A percentile compares a stretch with the other conserved stretches of the same genome.
Conservation (phyloP, 352 stramenopile species). For the Thalassiosira livingstoniorum region DNA sequence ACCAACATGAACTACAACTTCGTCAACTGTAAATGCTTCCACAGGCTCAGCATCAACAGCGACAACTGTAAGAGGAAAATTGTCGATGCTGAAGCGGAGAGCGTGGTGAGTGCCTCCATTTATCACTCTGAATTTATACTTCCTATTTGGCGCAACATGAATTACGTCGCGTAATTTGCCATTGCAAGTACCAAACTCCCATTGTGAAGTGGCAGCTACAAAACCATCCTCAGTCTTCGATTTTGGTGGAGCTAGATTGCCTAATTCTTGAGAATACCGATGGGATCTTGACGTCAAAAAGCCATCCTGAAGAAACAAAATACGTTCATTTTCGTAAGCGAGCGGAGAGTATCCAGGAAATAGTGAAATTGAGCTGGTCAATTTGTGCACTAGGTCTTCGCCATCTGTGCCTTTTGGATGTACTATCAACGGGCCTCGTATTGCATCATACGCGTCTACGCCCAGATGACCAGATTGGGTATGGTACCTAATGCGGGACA, state of each 20-base stretch:
- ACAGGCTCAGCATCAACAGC: constrained; percentile 35
- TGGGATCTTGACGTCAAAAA: not conserved
- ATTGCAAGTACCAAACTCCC: constrained; percentile 44
- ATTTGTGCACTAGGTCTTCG: constrained; percentile 17
- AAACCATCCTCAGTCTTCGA: constrained; percentile 35
- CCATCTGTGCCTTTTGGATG: constrained; percentile 23
- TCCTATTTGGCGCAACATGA: constrained; percentile 16
- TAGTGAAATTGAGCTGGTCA: constrained; percentile 1
- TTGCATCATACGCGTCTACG: constrained; percentile 20
- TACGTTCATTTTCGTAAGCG: constrained; percentile 31
- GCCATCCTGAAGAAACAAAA: constrained; percentile 39
- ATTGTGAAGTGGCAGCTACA: constrained; percentile 8
- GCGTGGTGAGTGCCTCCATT: constrained; percentile 31
- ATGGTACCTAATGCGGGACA: not conserved
- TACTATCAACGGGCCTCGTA: constrained; percentile 31
- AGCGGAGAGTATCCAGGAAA: not conserved
- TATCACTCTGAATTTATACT: constrained; percentile 36
- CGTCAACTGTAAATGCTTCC: constrained; percentile 21
- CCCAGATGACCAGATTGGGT: constrained; percentile 25
- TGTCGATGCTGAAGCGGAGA: constrained; percentile 32
- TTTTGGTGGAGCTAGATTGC: constrained; percentile 11
- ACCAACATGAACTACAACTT: constrained; percentile 23
- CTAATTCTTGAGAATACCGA: not conserved
- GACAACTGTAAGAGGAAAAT: constrained; percentile 31
- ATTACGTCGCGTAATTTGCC: constrained; percentile 41